These are phyloP conservation scores for Akanthomyces uredinophilus DNA, from an alignment of 2,329 filamentous ascomycete genomes.

Conservation along the genomic window DNA sequence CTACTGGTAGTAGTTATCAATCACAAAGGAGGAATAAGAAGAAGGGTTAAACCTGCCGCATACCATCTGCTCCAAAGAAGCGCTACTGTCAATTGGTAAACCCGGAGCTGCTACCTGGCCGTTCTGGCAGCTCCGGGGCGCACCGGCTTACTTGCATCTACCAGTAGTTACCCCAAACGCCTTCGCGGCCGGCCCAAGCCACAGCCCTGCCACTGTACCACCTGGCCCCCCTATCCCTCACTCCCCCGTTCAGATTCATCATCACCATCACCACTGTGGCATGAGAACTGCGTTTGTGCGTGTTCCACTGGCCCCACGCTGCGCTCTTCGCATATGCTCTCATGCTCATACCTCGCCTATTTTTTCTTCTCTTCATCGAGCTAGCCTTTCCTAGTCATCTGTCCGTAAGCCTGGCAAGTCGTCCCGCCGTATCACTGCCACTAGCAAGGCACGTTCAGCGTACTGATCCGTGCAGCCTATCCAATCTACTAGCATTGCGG, in stretches of 20 bases:
- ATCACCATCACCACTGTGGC: not conserved
- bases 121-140: no score
- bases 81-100: not conserved
- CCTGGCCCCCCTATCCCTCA: not conserved
- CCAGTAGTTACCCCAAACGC: no score
- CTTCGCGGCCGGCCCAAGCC: not conserved
- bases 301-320: not conserved
- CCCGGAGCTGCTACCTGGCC: no score
- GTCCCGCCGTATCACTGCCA: not conserved
- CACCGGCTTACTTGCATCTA: no score
- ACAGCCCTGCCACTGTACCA: not conserved
- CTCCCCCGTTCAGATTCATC: not conserved
- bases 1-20: no score
- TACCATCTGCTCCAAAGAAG: not conserved
- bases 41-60: not conserved
- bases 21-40: no score
- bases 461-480: slow-evolving; percentile 11
- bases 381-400: not conserved
- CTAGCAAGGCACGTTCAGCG: slow-evolving; percentile 13
- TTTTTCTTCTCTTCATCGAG: not conserved
- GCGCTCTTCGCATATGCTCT: not conserved
- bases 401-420: not conserved
- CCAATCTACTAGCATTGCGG: slow-evolving; percentile 7
- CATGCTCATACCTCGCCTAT: not conserved
- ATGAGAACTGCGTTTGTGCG: no score